Conservation (phyloP, 2,329 filamentous ascomycete species). For the Arthroderma uncinatum region DNA sequence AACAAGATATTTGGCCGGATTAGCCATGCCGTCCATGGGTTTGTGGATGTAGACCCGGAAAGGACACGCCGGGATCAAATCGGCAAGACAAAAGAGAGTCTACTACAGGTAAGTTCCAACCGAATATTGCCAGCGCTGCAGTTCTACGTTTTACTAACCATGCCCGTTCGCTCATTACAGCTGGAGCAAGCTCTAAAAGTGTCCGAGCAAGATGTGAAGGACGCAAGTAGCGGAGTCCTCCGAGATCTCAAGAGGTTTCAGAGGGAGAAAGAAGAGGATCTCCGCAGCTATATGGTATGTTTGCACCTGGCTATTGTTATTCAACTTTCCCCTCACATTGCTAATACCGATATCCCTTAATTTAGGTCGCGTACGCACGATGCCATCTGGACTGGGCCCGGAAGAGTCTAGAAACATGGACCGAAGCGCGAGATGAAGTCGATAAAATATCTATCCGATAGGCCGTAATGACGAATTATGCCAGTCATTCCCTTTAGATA, state of each 20-base stretch:
- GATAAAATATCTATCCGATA: conserved; percentile 58
- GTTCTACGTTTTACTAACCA: neutral
- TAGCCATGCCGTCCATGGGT: conserved; percentile 88
- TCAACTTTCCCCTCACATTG: neutral
- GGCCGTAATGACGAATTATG: neutral
- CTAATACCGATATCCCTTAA: neutral
- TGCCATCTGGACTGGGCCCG: conserved; percentile 91
- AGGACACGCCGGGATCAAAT: conserved; percentile 84
- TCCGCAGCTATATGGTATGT: conserved; percentile 89
- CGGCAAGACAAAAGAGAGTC: conserved; percentile 83
- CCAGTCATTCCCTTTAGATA: neutral
- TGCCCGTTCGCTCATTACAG: conserved; percentile 34
- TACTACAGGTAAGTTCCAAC: conserved; percentile 45
- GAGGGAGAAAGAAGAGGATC: conserved; percentile 84
- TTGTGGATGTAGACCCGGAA: conserved; percentile 93
- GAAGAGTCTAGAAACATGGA: conserved; percentile 84
- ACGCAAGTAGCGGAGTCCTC: conserved; percentile 78
- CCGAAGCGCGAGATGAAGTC: conserved; percentile 77
- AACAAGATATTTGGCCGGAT: conserved; percentile 89
- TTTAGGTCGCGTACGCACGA: conserved; percentile 76
- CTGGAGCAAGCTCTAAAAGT: conserved; percentile 84
- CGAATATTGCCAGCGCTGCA: neutral
- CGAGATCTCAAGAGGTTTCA: conserved; percentile 90
- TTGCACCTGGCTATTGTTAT: conserved; percentile 1
- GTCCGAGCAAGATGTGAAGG: conserved; percentile 81